Conservation (phyloP, 179 eudicot species). For the Carnegiea gigantea region DNA sequence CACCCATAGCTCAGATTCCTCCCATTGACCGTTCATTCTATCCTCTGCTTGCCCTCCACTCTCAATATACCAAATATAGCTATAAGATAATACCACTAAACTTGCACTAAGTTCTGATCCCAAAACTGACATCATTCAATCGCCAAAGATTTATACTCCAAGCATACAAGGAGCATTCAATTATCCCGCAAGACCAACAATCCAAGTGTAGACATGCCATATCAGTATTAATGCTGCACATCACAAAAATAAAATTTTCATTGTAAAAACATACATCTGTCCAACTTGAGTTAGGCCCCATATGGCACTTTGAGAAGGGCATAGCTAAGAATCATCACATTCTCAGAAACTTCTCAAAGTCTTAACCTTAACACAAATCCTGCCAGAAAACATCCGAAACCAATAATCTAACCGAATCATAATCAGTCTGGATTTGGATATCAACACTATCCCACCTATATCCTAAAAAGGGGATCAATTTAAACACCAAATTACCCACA, state of each 20-base stretch:
- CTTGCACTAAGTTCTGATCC: not conserved
- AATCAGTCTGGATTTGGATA: too few species aligned
- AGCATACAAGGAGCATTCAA: too few species aligned
- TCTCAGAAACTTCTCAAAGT: not conserved
- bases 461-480: too few species aligned
- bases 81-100: not conserved
- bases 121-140: not conserved
- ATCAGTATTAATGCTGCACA: too few species aligned
- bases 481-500: not conserved
- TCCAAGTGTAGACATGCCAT: too few species aligned
- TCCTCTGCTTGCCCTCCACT: not conserved
- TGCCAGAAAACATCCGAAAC: not conserved
- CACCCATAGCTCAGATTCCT: not conserved
- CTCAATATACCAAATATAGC: not conserved
- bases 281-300: not conserved
- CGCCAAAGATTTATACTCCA: not conserved
- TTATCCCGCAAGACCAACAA: too few species aligned
- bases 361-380: not conserved
- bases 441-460: too few species aligned
- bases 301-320: not conserved
- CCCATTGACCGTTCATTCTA: not conserved
- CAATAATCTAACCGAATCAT: too few species aligned
- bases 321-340: not conserved
- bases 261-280: too few species aligned
- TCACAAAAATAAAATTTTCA: too few species aligned